phyloP scores from a whole-genome alignment of 768 basidiomycete genomes.

The Pholiota molesta region DNA sequence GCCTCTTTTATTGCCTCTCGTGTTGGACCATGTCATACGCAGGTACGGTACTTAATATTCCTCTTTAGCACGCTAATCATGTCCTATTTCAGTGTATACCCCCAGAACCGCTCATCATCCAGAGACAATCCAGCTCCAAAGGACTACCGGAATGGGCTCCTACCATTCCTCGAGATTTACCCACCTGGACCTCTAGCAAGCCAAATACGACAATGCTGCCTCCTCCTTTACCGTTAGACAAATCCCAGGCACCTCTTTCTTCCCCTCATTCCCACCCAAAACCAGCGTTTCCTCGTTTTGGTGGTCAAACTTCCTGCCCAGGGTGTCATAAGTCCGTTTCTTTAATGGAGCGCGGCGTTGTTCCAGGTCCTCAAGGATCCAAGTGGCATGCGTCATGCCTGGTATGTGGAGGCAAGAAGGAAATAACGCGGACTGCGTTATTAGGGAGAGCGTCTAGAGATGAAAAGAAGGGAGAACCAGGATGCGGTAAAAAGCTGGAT shows the following conservation, averaged over 20 bases:
- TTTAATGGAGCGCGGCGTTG: conserved; percentile 84
- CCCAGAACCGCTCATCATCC: conserved; percentile 42
- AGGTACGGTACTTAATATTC: conserved; percentile 36
- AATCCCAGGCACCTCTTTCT: conserved; percentile 28
- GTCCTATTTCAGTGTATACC: conserved; percentile 46
- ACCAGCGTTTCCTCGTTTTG: conserved; percentile 55
- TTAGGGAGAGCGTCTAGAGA: conserved; percentile 41
- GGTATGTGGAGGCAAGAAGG: conserved; percentile 79
- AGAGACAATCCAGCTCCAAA: conserved; percentile 30
- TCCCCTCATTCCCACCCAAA: conserved; percentile 24
- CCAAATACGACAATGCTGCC: conserved; percentile 16
- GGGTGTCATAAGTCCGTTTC: conserved; percentile 77
- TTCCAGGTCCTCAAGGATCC: conserved; percentile 81
- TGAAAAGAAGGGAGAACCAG: conserved; percentile 62
- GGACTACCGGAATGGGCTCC: conserved; percentile 18
- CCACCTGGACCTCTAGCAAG: conserved; percentile 17
- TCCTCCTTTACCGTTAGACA: conserved; percentile 23
- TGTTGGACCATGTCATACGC: conserved; percentile 69
- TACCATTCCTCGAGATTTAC: conserved; percentile 7
- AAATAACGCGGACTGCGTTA: conserved; percentile 33
- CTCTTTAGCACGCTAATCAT: neutral
- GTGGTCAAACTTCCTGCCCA: conserved; percentile 65
- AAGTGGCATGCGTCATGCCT: conserved; percentile 81
- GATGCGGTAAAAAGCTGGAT: conserved; percentile 83
- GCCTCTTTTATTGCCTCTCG: conserved; percentile 72